Conservation (phyloP, 345 rosid species). For the Trapa bicornis region DNA sequence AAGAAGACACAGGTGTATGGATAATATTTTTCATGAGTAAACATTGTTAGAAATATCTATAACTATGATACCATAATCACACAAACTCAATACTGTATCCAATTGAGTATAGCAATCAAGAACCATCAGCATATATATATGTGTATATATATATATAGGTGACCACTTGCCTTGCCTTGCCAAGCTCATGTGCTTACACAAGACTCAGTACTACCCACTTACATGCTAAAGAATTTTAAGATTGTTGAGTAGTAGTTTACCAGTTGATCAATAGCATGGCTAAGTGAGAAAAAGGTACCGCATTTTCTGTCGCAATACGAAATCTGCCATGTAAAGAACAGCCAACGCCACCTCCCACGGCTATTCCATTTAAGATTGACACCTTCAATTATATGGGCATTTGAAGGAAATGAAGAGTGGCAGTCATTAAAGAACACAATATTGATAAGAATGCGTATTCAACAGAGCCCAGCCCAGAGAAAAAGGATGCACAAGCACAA, state of each 20-base stretch:
- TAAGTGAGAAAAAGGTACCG: conserved; percentile 23
- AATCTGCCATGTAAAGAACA: conserved; percentile 63
- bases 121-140: neutral
- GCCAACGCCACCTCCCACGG: conserved; percentile 88
- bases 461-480: neutral
- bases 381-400: conserved; percentile 27
- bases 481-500: conserved; percentile 3
- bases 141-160: neutral
- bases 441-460: neutral
- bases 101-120: neutral
- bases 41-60: neutral
- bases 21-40: neutral
- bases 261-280: neutral
- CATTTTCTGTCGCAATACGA: conserved; percentile 68
- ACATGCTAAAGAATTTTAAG: neutral
- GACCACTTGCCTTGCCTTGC: neutral
- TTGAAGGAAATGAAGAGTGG: neutral
- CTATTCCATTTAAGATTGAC: conserved; percentile 69
- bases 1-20: neutral
- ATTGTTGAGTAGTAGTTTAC: neutral
- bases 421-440: neutral
- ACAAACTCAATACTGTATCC: neutral
- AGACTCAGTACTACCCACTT: neutral
- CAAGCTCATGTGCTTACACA: too few species aligned
- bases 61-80: neutral